A percentile compares a stretch with the other conserved stretches of the same genome.
Evolutionary conservation across 306 rosid genomes (phyloP).

Genomic region (Ormosia emarginata): DNA sequence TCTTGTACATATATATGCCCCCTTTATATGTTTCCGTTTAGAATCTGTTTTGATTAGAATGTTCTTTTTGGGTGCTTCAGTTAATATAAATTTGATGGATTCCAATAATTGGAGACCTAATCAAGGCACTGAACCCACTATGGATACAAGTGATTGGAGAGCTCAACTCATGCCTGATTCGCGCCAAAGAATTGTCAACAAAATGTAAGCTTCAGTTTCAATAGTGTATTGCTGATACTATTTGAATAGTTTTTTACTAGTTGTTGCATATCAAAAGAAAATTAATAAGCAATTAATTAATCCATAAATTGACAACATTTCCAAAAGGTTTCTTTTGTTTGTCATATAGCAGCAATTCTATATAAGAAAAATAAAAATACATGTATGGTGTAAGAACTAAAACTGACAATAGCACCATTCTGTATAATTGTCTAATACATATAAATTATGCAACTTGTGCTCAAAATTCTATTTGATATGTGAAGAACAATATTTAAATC

Average conservation of each 20-base stretch:
- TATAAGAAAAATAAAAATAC: neutral
- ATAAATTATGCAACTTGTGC: neutral
- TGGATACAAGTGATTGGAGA: slow-evolving; percentile 55
- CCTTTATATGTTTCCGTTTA: slow-evolving; percentile 4
- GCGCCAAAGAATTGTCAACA: slow-evolving; percentile 47
- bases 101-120: slow-evolving; percentile 39
- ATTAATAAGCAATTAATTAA: neutral
- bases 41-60: neutral
- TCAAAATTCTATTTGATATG: neutral
- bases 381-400: neutral
- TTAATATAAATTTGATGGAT: slow-evolving; percentile 29
- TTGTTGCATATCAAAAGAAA: neutral
- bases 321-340: neutral
- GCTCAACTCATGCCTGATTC: slow-evolving; percentile 34
- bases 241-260: neutral
- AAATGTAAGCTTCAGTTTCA: slow-evolving; percentile 41
- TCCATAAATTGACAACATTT: neutral
- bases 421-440: neutral
- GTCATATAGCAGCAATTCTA: neutral
- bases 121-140: slow-evolving; percentile 37
- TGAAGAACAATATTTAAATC: neutral
- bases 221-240: neutral
- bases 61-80: slow-evolving; percentile 11
- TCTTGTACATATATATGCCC: neutral
- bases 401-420: neutral